These are phyloP conservation scores for Xylaria venustula DNA, from an alignment of 495 filamentous ascomycete species.

Conservation along the genomic window DNA sequence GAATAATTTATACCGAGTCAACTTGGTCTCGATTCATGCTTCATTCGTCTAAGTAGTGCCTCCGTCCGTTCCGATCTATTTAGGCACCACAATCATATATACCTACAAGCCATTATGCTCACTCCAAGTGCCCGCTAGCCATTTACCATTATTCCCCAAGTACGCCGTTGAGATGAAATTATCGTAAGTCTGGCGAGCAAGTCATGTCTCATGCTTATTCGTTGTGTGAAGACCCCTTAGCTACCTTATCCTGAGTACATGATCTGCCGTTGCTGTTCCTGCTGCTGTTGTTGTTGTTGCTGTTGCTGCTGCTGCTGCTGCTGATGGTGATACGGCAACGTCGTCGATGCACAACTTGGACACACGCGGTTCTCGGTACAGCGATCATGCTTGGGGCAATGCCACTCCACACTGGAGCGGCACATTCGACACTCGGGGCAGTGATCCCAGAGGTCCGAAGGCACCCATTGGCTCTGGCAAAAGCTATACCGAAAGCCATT, in stretches of 20 bases:
- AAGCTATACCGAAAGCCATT: conserved; percentile 31
- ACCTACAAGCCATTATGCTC: conserved; percentile 15
- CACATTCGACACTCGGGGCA: conserved; percentile 30
- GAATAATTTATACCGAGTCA: conserved; percentile 35
- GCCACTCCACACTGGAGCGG: conserved; percentile 26
- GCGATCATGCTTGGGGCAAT: conserved; percentile 28
- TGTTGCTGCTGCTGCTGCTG: conserved; percentile 47
- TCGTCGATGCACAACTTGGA: conserved; percentile 24
- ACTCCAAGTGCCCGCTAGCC: conserved; percentile 13
- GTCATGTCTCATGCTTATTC: conserved; percentile 10
- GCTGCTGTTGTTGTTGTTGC: conserved; percentile 44
- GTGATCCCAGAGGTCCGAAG: conserved; percentile 20
- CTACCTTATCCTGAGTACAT: conserved; percentile 3
- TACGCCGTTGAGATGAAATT: conserved; percentile 16
- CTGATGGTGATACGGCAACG: conserved; percentile 40
- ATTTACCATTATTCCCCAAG: conserved; percentile 7
- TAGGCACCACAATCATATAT: conserved; percentile 10
- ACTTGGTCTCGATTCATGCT: neutral
- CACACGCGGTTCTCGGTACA: conserved; percentile 25
- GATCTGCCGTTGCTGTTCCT: conserved; percentile 29
- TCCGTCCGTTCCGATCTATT: conserved; percentile 13
- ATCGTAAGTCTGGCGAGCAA: conserved; percentile 9
- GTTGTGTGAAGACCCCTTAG: neutral
- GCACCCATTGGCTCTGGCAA: conserved; percentile 26
- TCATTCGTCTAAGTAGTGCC: neutral